Conservation (phyloP, 2,329 filamentous ascomycete genomes). For the Cryphonectria parasitica region DNA sequence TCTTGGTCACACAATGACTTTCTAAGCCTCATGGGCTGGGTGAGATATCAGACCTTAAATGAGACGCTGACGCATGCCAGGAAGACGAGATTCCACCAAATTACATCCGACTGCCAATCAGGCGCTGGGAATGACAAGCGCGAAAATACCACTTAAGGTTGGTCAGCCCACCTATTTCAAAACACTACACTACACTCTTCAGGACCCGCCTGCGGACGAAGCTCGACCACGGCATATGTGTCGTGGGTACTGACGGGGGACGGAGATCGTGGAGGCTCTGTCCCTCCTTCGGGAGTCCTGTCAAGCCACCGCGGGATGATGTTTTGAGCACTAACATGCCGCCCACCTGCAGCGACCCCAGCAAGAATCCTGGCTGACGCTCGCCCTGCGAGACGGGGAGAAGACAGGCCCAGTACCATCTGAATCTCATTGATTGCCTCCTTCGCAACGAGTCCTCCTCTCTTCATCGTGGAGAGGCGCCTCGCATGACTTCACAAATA, state of each 20-base stretch:
- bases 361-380: slow-evolving; percentile 27
- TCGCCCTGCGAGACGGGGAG: slow-evolving; percentile 25
- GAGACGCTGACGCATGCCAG: slow-evolving; percentile 27
- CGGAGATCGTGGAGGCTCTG: slow-evolving; percentile 28
- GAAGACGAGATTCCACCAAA: slow-evolving; percentile 17
- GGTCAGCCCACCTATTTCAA: slow-evolving; percentile 25
- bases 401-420: slow-evolving; percentile 35
- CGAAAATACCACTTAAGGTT: slow-evolving; percentile 29
- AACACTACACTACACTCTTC: slow-evolving; percentile 9
- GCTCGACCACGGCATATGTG: slow-evolving; percentile 12
- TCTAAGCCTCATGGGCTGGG: not conserved
- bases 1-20: not conserved
- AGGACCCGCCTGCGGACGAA: slow-evolving; percentile 14
- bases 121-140: slow-evolving; percentile 30
- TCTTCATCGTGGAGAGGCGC: slow-evolving; percentile 43
- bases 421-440: slow-evolving; percentile 34
- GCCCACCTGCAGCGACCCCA: slow-evolving; percentile 28
- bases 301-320: slow-evolving; percentile 25
- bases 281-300: slow-evolving; percentile 15
- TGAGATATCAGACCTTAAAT: not conserved
- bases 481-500: slow-evolving; percentile 52
- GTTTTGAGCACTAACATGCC: slow-evolving; percentile 24
- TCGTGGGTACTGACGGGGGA: slow-evolving; percentile 18
- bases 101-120: slow-evolving; percentile 24
- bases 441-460: slow-evolving; percentile 37